A percentile compares a stretch with the other conserved stretches of the same genome.
phyloP scores from a whole-genome alignment of 306 rosid genomes.

The Rubus parviflorus region DNA sequence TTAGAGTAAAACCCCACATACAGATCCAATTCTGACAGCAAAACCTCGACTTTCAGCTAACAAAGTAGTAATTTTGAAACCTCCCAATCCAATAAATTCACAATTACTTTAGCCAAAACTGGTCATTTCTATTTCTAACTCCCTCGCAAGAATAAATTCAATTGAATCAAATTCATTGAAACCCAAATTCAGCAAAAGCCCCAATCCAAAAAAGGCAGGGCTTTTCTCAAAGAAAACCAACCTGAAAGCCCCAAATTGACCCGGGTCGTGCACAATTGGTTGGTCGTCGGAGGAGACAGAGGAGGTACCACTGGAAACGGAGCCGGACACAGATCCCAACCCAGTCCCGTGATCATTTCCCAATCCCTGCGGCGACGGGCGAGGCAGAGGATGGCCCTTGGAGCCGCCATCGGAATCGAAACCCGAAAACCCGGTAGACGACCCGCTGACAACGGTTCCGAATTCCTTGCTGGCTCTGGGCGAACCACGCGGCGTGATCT shows the following conservation, averaged over 20 bases:
- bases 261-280: constrained; percentile 40
- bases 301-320: constrained; percentile 78
- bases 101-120: not conserved
- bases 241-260: constrained; percentile 50
- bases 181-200: not conserved
- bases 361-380: constrained; percentile 47
- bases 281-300: constrained; percentile 73
- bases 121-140: not conserved
- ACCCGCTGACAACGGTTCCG: constrained; percentile 22
- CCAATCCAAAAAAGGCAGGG: not conserved
- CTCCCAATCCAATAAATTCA: not conserved
- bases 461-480: constrained; percentile 57
- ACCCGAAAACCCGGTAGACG: constrained; percentile 44
- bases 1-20: not conserved
- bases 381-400: constrained; percentile 62
- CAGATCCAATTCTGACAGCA: constrained; percentile 14
- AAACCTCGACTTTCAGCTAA: constrained; percentile 5
- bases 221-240: constrained; percentile 21
- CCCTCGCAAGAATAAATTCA: not conserved
- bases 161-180: constrained; percentile 2
- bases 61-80: not conserved
- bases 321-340: constrained; percentile 56
- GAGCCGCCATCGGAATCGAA: constrained; percentile 50
- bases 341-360: constrained; percentile 49
- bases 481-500: constrained; percentile 44